Conservation (phyloP, 148 eudicot species). For the Rheum nobile region DNA sequence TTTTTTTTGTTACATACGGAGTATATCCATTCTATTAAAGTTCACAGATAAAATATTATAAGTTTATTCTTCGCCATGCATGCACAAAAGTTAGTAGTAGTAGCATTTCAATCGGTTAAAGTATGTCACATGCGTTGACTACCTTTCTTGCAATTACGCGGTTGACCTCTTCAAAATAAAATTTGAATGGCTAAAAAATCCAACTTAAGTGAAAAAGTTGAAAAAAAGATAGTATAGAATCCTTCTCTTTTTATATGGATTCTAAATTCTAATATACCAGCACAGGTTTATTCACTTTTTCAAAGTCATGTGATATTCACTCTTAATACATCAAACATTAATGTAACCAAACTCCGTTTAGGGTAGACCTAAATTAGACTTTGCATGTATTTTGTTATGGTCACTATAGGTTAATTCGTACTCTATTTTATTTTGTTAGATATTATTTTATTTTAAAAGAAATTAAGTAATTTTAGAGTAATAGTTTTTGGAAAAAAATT, state of each 20-base stretch:
- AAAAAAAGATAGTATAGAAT: background rate
- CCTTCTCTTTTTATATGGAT: background rate
- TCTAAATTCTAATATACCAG: no score
- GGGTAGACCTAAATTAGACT: no score
- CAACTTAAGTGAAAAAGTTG: background rate
- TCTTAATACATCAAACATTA: no score
- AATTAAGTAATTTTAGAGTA: no score
- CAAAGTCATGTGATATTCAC: background rate
- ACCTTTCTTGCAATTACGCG: background rate
- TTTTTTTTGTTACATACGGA: background rate
- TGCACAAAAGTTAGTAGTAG: background rate
- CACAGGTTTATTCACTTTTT: background rate
- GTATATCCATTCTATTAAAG: background rate
- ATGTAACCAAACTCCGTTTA: no score
- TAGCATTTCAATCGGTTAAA: background rate
- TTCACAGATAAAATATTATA: background rate
- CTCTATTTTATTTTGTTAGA: no score
- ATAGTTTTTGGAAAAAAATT: no score
- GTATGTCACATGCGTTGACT: background rate
- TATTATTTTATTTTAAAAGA: no score
- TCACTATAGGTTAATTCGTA: no score
- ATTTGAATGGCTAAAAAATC: background rate
- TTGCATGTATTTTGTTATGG: no score
- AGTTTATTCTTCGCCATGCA: background rate
- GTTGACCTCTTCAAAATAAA: background rate